Evolutionary conservation across 768 basidiomycete species (phyloP).

Genomic region (Trametes cingulata): DNA sequence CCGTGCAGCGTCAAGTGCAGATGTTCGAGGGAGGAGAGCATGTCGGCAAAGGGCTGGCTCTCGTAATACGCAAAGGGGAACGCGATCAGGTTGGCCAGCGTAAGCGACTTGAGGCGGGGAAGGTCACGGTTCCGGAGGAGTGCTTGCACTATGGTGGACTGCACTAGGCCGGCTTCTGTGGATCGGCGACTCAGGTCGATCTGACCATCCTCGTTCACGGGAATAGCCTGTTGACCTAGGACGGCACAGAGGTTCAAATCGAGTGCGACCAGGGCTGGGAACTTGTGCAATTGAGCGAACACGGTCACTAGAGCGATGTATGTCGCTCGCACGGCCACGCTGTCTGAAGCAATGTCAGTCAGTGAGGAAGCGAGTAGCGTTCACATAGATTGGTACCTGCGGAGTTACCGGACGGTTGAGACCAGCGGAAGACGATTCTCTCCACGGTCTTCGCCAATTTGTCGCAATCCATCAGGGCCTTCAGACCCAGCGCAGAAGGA

Average conservation of each 20-base stretch:
- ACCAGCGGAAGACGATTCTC: conserved; percentile 14
- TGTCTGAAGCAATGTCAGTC: neutral
- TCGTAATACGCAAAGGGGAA: conserved; percentile 16
- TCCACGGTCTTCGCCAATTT: conserved; percentile 8
- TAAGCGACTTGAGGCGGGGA: conserved; percentile 7
- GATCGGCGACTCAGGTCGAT: neutral
- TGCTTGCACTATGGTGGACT: conserved; percentile 12
- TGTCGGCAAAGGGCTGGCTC: neutral
- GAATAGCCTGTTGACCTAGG: neutral
- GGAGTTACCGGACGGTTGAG: neutral
- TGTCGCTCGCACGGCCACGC: neutral
- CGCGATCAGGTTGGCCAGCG: conserved; percentile 18
- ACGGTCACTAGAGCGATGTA: neutral
- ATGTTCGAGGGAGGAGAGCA: conserved; percentile 8
- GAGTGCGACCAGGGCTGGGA: conserved; percentile 1
- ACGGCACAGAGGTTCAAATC: conserved; percentile 15
- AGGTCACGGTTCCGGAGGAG: neutral
- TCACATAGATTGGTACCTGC: no score
- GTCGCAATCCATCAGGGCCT: conserved; percentile 3
- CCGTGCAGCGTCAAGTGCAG: conserved; percentile 13
- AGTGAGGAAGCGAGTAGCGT: no score
- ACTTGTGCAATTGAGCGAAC: conserved; percentile 1
- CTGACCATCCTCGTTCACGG: conserved; percentile 3
- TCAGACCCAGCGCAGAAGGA: neutral
- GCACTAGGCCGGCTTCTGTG: conserved; percentile 9